Conservation (phyloP, 2,329 filamentous ascomycete species). For the Ampelomyces quisqualis region DNA sequence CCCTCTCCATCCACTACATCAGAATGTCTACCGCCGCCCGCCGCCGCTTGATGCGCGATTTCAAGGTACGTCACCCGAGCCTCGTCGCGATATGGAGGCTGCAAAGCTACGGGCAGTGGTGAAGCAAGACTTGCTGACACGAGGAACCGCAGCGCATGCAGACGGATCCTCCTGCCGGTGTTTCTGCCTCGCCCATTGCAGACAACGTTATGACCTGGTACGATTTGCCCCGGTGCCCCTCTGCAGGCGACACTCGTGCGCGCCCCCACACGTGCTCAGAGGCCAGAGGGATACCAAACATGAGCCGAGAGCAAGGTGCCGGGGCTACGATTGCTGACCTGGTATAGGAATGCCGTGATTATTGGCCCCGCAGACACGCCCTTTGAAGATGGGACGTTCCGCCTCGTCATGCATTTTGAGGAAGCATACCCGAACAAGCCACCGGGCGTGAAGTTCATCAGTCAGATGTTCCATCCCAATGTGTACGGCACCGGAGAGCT, state of each 20-base stretch:
- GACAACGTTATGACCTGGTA: slow-evolving; percentile 98
- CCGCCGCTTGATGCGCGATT: slow-evolving; percentile 97
- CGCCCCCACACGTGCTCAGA: too few species aligned
- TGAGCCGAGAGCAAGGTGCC: too few species aligned
- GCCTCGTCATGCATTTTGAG: slow-evolving; percentile 98
- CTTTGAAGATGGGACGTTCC: slow-evolving; percentile 96
- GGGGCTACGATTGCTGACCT: too few species aligned
- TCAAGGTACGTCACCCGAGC: slow-evolving; percentile 70
- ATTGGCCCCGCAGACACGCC: slow-evolving; percentile 96
- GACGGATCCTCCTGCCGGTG: slow-evolving; percentile 93
- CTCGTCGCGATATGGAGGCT: background rate
- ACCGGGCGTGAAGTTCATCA: slow-evolving; percentile 96
- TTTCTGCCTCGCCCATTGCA: slow-evolving; percentile 92
- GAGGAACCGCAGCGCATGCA: slow-evolving; percentile 78
- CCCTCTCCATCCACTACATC: background rate
- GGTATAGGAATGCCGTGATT: slow-evolving; percentile 88
- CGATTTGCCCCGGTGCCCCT: slow-evolving; percentile 24
- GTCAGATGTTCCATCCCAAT: slow-evolving; percentile 98
- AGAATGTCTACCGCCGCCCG: slow-evolving; percentile 89
- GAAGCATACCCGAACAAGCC: slow-evolving; percentile 99
- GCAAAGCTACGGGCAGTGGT: slow-evolving; percentile 1
- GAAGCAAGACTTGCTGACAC: slow-evolving; percentile 13
- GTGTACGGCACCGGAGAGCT: slow-evolving; percentile 97
- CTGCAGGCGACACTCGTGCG: slow-evolving; percentile 30
- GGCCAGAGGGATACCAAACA: too few species aligned